phyloP scores from a whole-genome alignment of 441 rosid species.

The Eutrema salsugineum region DNA sequence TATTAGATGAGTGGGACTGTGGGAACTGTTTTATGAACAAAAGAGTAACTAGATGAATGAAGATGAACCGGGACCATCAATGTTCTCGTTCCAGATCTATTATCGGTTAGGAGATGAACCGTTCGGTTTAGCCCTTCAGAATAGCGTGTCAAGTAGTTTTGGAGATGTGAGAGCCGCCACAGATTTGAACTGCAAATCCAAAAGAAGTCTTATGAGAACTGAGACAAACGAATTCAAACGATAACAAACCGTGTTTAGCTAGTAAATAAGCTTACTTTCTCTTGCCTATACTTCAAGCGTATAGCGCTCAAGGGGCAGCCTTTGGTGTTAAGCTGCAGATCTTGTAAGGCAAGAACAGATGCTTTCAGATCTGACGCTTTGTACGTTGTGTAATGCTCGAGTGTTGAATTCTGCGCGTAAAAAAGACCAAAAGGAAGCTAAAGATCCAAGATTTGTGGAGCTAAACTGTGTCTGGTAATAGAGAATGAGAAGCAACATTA shows the following conservation, averaged over 20 bases:
- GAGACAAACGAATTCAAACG: background rate
- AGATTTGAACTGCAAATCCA: conserved; percentile 46
- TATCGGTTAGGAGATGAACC: conserved; percentile 26
- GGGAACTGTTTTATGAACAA: conserved; percentile 30
- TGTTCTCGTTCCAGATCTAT: background rate
- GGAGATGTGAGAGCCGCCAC: conserved; percentile 52
- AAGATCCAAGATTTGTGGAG: conserved; percentile 2
- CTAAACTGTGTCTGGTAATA: background rate
- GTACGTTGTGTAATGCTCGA: conserved; percentile 62
- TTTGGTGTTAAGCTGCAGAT: conserved; percentile 50
- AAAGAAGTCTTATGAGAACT: conserved; percentile 3
- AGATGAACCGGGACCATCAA: conserved; percentile 6
- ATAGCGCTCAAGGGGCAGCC: conserved; percentile 53
- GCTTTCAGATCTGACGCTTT: conserved; percentile 50
- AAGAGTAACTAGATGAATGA: conserved; percentile 18
- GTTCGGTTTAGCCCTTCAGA: conserved; percentile 27
- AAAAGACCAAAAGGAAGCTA: background rate
- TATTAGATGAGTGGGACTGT: conserved; percentile 25
- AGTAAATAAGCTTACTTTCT: conserved; percentile 39
- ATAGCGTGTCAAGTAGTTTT: conserved; percentile 49
- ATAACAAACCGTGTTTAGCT: background rate
- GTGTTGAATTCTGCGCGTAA: conserved; percentile 50
- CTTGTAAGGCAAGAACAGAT: conserved; percentile 52
- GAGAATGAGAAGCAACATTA: conserved; percentile 27
- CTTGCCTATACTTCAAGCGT: conserved; percentile 58